phyloP scores from a whole-genome alignment of 2,329 filamentous ascomycete genomes.

The Ophiosphaerella narmari region DNA sequence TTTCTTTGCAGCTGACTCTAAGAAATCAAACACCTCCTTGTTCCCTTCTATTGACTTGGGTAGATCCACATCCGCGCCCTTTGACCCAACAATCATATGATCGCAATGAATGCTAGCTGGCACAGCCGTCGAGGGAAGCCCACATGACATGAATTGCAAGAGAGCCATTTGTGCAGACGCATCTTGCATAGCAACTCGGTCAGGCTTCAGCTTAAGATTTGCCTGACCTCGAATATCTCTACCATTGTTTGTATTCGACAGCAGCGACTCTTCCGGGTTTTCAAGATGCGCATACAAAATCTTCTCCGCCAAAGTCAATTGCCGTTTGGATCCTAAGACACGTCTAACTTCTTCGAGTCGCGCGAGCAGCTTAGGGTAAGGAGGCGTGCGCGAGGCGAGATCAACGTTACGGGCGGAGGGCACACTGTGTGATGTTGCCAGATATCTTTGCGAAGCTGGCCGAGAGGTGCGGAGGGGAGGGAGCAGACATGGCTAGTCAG shows the following conservation, averaged over 20 bases:
- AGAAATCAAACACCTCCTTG: conserved; percentile 95
- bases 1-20: conserved; percentile 75
- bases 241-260: conserved; percentile 82
- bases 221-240: conserved; percentile 81
- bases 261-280: conserved; percentile 83
- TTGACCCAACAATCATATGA: conserved; percentile 83
- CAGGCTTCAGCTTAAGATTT: conserved; percentile 95
- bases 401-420: conserved; percentile 38
- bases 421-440: conserved; percentile 39
- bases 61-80: conserved; percentile 84
- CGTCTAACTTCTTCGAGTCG: conserved; percentile 76
- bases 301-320: conserved; percentile 92
- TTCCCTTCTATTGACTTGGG: conserved; percentile 85
- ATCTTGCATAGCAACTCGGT: conserved; percentile 98
- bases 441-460: conserved; percentile 26
- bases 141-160: conserved; percentile 98
- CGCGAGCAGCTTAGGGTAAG: conserved; percentile 79
- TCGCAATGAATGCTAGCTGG: conserved; percentile 98
- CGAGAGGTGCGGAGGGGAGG: conserved; percentile 21
- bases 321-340: conserved; percentile 66
- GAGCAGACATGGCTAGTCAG: conserved; percentile 30
- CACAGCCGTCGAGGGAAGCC: conserved; percentile 84
- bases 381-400: conserved; percentile 66
- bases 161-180: conserved; percentile 98
- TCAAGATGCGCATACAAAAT: conserved; percentile 96